Percentiles rank a stretch among this genome's conserved stretches.
phyloP scores from a whole-genome alignment of 371 early-diverging fungal species.

The Thermomucor indicae-seudaticae region DNA sequence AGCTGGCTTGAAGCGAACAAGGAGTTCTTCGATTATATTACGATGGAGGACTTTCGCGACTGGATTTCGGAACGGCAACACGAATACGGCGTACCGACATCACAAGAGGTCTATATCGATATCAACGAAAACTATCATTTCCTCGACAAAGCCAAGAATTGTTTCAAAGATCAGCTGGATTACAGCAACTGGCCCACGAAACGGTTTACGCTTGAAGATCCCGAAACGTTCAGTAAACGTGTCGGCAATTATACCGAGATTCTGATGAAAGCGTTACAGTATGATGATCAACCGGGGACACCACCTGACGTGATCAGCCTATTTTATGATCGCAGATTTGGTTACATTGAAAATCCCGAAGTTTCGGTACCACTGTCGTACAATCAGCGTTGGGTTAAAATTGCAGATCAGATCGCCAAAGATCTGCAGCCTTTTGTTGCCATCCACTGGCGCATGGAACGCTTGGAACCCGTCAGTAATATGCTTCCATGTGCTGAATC shows the following conservation, averaged over 20 bases:
- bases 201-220: conserved; percentile 18
- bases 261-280: conserved; percentile 20
- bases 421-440: conserved; percentile 41
- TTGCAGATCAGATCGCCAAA: conserved; percentile 30
- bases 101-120: conserved; percentile 31
- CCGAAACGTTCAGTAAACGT: conserved; percentile 10
- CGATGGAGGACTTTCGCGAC: conserved; percentile 16
- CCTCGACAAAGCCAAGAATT: conserved; percentile 19
- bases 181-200: conserved; percentile 6
- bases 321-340: conserved; percentile 41
- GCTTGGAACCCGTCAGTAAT: conserved; percentile 35
- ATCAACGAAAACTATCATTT: conserved; percentile 26
- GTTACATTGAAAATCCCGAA: conserved; percentile 25
- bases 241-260: conserved; percentile 27
- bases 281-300: conserved; percentile 14
- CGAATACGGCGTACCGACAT: conserved; percentile 17
- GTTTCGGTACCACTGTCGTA: conserved; percentile 30
- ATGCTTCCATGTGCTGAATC: conserved; percentile 35
- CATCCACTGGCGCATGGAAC: conserved; percentile 53
- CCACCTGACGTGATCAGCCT: conserved; percentile 38
- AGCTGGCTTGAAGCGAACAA: conserved; percentile 19
- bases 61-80: conserved; percentile 19
- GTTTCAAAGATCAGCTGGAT: conserved; percentile 16
- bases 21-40: conserved; percentile 20
- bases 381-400: conserved; percentile 18